Conservation (phyloP, 2,329 filamentous ascomycete genomes). For the Colletotrichum chrysophilum region DNA sequence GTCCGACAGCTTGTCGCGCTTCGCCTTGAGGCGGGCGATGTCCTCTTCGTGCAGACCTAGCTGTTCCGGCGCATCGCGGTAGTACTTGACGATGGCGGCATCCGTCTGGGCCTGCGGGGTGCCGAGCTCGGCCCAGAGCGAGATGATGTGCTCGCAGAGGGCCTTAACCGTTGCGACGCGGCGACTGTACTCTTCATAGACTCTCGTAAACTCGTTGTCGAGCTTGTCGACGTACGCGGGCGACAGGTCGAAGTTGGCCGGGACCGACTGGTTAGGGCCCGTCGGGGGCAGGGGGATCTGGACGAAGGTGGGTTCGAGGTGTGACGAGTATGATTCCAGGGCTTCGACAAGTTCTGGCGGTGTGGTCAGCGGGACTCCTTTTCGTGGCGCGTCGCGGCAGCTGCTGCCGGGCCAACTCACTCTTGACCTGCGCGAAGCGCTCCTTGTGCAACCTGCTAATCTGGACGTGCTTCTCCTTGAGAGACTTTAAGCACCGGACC, state of each 20-base stretch:
- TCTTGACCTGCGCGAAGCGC: constrained; percentile 94
- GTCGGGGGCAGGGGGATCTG: constrained; percentile 85
- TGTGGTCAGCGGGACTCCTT: constrained; percentile 12
- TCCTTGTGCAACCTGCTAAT: constrained; percentile 86
- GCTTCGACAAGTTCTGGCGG: constrained; percentile 84
- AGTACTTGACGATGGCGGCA: constrained; percentile 82
- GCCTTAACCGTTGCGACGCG: constrained; percentile 78
- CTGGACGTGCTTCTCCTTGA: constrained; percentile 86
- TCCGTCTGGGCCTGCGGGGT: constrained; percentile 95
- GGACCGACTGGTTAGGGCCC: constrained; percentile 74
- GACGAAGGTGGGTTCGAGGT: constrained; percentile 89
- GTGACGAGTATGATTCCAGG: constrained; percentile 93
- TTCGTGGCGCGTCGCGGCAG: not conserved
- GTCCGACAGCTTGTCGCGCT: constrained; percentile 81
- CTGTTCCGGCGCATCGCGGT: constrained; percentile 90
- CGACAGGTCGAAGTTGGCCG: constrained; percentile 91
- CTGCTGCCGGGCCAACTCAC: constrained; percentile 54
- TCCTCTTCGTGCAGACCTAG: constrained; percentile 91
- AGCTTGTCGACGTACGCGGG: constrained; percentile 84
- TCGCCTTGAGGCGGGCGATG: constrained; percentile 71
- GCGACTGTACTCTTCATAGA: constrained; percentile 95
- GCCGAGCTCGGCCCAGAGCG: constrained; percentile 94
- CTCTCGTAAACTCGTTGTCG: constrained; percentile 88
- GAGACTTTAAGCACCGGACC: constrained; percentile 74
- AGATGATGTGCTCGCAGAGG: constrained; percentile 84